Evolutionary conservation across 495 filamentous ascomycete genomes (phyloP), one percentile per base, ranked within the genome.

Genomic region (Sphaerosporella brunnea): DNA sequence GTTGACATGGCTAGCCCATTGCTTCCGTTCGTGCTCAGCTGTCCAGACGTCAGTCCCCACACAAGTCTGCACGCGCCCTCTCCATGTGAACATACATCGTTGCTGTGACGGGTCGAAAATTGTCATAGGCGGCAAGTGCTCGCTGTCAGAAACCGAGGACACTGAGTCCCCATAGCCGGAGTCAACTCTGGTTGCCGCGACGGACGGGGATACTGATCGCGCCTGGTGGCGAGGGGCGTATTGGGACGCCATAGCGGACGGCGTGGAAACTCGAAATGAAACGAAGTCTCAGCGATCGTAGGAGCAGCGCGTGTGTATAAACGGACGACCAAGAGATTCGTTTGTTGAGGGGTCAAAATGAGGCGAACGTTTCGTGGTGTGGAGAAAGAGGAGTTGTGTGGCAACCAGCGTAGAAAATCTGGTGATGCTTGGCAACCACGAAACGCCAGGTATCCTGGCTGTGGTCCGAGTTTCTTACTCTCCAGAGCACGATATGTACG

Each of bases 161-260:
- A 78, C 63, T 56, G 84, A 93, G 11, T 80, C 80, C 38, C 84
- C 87, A 59, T 96, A 96, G 11, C 90, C 90, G 16, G 86, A 94
- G 57, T 96, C 90, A 39, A 74, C 63, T 68, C 79, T 69, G 67
- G 92, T 57, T 65, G 74, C 68, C 51, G 76, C 65, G 28, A 53
- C 23, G 37, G 56, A 43, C 8, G 45, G 68, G 61, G 51, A 38
- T 40, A 41, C 26, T 47, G 13, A 25, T 2, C 38, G 51, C 28
- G 51, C 40, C 46, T 59, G 45, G 23, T 30, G 10, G 46, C 21
- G 45, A 28, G 45, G 55, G 41, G 55, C 48, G 55, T 59, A 59
- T 48, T 54, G 45, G 25, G 56, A 49, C 55, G 53, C 53, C 44
- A 36, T 52, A 18, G 20, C 51, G 24, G 36, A 37, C 35, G 36